A percentile compares a stretch with the other conserved stretches of the same genome.
Evolutionary conservation across 2,329 filamentous ascomycete genomes (phyloP).

Genomic region (Metarhizium guizhouense): DNA sequence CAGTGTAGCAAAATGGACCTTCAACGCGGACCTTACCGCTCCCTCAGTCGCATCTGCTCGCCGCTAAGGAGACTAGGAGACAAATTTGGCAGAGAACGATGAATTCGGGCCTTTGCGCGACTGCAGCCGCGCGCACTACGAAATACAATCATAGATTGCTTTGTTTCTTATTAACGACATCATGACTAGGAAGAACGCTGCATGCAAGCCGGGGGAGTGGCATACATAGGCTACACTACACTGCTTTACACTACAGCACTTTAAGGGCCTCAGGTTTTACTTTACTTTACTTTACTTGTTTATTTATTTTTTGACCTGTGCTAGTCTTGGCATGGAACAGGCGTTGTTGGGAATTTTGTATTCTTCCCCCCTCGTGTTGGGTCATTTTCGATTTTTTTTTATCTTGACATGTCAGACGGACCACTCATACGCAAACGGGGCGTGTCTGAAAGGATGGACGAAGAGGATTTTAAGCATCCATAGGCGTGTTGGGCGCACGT

Average conservation of each 20-base stretch:
- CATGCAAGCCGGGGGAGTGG: background rate
- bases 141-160: background rate
- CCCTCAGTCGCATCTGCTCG: background rate
- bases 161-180: background rate
- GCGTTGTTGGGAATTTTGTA: background rate
- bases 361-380: background rate
- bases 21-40: constrained; percentile 14
- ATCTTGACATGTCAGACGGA: background rate
- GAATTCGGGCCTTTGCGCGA: background rate
- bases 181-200: background rate
- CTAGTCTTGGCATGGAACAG: background rate
- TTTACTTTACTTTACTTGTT: background rate
- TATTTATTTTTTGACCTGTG: background rate
- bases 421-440: background rate
- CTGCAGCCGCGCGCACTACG: background rate
- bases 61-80: constrained; percentile 1
- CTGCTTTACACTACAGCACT: background rate
- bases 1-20: constrained; percentile 35
- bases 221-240: background rate
- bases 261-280: background rate
- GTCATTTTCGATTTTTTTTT: background rate
- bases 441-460: background rate
- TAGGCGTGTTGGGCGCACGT: background rate
- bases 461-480: background rate
- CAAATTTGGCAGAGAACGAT: background rate